Conservation (phyloP, 306 rosid species). For the Pachyrhizus erosus region DNA sequence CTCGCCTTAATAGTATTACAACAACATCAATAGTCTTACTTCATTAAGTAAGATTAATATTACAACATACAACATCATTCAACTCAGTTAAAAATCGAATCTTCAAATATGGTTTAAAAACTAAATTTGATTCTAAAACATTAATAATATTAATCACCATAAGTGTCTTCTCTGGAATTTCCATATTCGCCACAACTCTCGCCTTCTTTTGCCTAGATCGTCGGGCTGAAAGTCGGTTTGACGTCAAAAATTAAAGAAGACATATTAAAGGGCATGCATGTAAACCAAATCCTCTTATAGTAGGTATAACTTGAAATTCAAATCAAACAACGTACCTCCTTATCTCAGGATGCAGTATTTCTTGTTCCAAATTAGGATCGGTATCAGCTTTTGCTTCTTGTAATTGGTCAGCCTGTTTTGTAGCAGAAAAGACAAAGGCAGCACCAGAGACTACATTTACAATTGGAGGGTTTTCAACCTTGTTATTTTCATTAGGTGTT, state of each 20-base stretch:
- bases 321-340: neutral
- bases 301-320: neutral
- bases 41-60: too few species aligned
- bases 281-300: neutral
- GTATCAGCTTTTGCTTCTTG: too few species aligned
- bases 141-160: constrained; percentile 21
- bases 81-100: too few species aligned
- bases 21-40: too few species aligned
- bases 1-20: too few species aligned
- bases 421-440: too few species aligned
- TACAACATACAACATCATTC: too few species aligned
- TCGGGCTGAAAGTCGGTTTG: constrained; percentile 23
- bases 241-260: neutral
- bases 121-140: neutral
- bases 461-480: constrained; percentile 8
- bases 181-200: neutral
- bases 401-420: neutral
- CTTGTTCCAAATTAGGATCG: neutral
- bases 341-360: constrained; percentile 32
- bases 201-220: neutral
- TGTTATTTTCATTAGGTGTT: neutral
- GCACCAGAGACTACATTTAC: neutral
- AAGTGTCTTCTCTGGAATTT: neutral
- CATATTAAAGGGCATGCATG: neutral
- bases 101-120: neutral